phyloP scores from a whole-genome alignment of 2,329 filamentous ascomycete genomes.

The Cadophora gregata region DNA sequence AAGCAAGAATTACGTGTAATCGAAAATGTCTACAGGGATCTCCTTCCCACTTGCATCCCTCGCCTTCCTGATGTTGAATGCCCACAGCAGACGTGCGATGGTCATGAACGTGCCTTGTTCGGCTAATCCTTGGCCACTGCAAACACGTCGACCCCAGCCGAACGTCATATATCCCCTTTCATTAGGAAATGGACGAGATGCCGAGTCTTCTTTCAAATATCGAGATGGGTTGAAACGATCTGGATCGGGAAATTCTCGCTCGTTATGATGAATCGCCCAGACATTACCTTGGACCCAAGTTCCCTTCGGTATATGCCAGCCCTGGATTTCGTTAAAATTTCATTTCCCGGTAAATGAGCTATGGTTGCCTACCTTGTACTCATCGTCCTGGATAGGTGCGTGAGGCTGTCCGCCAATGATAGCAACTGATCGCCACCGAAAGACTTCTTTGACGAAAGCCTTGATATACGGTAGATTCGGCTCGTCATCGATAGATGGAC shows the following conservation, averaged over 20 bases:
- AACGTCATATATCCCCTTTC: slow-evolving; percentile 60
- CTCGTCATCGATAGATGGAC: slow-evolving; percentile 55
- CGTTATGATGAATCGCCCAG: slow-evolving; percentile 24
- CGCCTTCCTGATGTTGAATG: slow-evolving; percentile 26
- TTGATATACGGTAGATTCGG: slow-evolving; percentile 52
- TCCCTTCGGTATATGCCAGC: slow-evolving; percentile 33
- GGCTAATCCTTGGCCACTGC: slow-evolving; percentile 56
- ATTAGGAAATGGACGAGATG: slow-evolving; percentile 55
- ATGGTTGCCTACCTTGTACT: slow-evolving; percentile 51
- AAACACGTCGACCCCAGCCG: slow-evolving; percentile 59
- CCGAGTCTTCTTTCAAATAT: slow-evolving; percentile 46
- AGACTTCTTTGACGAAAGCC: slow-evolving; percentile 53
- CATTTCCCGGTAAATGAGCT: not conserved
- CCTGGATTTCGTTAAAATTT: slow-evolving; percentile 36
- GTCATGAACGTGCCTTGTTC: slow-evolving; percentile 39
- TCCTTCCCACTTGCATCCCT: slow-evolving; percentile 29
- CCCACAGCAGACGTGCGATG: slow-evolving; percentile 25
- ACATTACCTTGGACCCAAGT: slow-evolving; percentile 46
- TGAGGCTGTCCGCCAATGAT: slow-evolving; percentile 59
- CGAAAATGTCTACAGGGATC: slow-evolving; percentile 30
- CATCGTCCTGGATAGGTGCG: slow-evolving; percentile 57
- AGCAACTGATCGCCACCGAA: slow-evolving; percentile 53
- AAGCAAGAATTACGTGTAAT: slow-evolving; percentile 36
- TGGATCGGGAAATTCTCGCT: slow-evolving; percentile 47
- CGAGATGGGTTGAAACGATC: slow-evolving; percentile 53